Evolutionary conservation across 1,284 basidiomycete species (phyloP).

Genomic region (Cutaneotrichosporon curvatum): DNA sequence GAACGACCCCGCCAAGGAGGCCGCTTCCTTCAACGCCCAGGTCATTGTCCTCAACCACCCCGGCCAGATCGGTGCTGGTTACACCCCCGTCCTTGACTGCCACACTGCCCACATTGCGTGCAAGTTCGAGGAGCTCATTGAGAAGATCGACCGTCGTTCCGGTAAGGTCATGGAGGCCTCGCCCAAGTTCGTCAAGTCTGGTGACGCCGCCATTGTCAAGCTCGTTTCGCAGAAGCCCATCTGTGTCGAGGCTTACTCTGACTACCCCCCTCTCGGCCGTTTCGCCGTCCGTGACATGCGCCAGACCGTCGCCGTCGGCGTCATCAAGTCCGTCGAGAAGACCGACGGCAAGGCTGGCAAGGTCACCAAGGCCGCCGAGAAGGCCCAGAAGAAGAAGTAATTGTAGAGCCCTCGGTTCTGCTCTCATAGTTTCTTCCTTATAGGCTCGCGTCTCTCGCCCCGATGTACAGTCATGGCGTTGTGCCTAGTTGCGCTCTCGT

Average conservation of each 20-base stretch:
- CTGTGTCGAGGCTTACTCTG: constrained; percentile 93
- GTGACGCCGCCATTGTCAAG: constrained; percentile 91
- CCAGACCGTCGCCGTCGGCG: constrained; percentile 94
- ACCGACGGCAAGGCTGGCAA: constrained; percentile 64
- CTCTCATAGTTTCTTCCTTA: too few species aligned
- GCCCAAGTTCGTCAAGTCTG: constrained; percentile 97
- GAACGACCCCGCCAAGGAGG: constrained; percentile 99
- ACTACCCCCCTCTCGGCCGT: constrained; percentile 98
- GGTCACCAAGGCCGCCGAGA: constrained; percentile 78
- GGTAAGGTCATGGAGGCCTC: constrained; percentile 56
- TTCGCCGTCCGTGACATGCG: constrained; percentile 91
- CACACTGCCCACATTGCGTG: constrained; percentile 99
- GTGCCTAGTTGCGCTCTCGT: too few species aligned
- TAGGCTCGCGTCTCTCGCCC: too few species aligned
- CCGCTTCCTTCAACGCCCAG: constrained; percentile 98
- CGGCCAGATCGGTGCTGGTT: constrained; percentile 85
- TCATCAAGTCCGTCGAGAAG: constrained; percentile 95
- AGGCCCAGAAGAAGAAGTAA: constrained; percentile 44
- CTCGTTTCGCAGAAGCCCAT: constrained; percentile 63
- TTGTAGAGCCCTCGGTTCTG: too few species aligned
- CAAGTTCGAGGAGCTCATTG: constrained; percentile 95
- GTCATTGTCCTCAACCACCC: constrained; percentile 99
- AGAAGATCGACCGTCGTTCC: constrained; percentile 99
- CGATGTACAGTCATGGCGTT: too few species aligned
- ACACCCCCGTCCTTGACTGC: constrained; percentile 96